A percentile compares a stretch with the other conserved stretches of the same genome.
Evolutionary conservation across 352 stramenopile species (phyloP).

Genomic region (Globisporangium spiculum): DNA sequence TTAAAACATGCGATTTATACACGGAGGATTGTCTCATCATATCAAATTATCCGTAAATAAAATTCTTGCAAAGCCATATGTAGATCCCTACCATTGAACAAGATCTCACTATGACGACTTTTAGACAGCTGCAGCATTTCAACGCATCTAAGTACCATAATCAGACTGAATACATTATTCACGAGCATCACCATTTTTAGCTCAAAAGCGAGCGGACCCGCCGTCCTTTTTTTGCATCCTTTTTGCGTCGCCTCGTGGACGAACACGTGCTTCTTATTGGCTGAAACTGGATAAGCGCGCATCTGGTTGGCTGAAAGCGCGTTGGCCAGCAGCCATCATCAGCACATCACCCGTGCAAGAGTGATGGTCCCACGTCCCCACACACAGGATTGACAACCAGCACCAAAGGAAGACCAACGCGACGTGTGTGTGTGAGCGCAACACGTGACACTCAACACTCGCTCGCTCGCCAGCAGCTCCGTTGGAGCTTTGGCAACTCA

Average conservation of each 20-base stretch:
- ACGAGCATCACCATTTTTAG: not conserved
- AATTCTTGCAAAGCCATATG: not conserved
- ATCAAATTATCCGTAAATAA: not conserved
- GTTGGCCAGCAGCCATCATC: not conserved
- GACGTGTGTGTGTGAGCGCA: not conserved
- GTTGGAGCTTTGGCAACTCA: no score
- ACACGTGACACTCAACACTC: not conserved
- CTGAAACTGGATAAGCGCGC: not conserved
- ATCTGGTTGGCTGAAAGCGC: not conserved
- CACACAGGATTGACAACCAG: not conserved
- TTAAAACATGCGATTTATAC: not conserved
- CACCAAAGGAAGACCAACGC: not conserved
- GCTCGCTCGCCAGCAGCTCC: not conserved
- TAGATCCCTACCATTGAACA: not conserved
- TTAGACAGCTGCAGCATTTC: no score
- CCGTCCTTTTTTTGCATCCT: not conserved
- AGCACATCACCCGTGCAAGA: not conserved
- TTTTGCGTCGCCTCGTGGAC: not conserved
- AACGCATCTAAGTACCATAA: not conserved
- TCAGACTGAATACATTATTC: not conserved
- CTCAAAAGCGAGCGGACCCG: not conserved
- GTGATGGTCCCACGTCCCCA: not conserved
- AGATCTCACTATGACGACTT: not conserved
- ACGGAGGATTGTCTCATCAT: not conserved
- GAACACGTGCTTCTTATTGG: not conserved